phyloP scores from a whole-genome alignment of 306 rosid species.

The Amphicarpaea edgeworthii region DNA sequence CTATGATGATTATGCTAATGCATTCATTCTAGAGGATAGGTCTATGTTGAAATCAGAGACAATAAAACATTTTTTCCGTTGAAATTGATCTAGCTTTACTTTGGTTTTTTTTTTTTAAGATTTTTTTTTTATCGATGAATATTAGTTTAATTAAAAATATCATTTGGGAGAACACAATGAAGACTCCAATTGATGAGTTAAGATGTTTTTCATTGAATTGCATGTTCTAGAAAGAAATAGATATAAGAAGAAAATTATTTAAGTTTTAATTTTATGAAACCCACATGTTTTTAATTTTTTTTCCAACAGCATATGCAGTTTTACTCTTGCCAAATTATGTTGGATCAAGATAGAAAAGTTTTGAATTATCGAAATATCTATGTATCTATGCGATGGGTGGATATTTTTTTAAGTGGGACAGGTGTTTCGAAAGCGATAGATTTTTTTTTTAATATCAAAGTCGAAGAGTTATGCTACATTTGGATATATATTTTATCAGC shows the following conservation, averaged over 20 bases:
- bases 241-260: neutral
- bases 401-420: conserved; percentile 6
- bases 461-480: neutral
- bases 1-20: neutral
- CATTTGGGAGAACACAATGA: conserved; percentile 11
- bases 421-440: neutral
- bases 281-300: neutral
- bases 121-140: too few relatives aligned
- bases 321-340: neutral
- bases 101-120: neutral
- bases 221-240: neutral
- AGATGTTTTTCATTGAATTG: neutral
- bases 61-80: neutral
- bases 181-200: neutral
- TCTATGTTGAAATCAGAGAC: neutral
- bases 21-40: neutral
- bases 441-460: neutral
- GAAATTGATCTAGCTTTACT: neutral
- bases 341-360: neutral
- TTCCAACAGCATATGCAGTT: neutral
- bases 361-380: neutral
- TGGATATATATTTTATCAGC: too few relatives aligned
- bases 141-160: too few relatives aligned
- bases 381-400: neutral
- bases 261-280: neutral